Evolutionary conservation across 2,329 filamentous ascomycete genomes (phyloP).

Genomic region (Chrysoporthe cubensis): DNA sequence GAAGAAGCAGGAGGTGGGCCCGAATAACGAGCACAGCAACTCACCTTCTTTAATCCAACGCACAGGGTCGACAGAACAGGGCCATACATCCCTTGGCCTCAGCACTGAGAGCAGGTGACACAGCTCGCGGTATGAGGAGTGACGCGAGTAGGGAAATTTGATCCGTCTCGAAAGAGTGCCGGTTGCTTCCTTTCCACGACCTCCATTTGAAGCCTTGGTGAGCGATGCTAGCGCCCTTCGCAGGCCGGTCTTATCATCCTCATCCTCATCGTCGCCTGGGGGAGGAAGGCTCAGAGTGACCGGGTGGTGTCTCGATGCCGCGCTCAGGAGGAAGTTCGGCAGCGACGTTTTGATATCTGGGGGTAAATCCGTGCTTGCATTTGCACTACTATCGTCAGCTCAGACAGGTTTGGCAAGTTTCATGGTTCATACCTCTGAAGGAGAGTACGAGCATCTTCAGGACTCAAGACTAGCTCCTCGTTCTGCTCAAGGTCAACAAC

Average conservation of each 20-base stretch:
- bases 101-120: slow-evolving; percentile 71
- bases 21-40: neutral
- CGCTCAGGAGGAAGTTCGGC: slow-evolving; percentile 11
- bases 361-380: slow-evolving; percentile 9
- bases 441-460: slow-evolving; percentile 57
- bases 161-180: slow-evolving; percentile 47
- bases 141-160: slow-evolving; percentile 82
- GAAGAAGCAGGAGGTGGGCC: neutral
- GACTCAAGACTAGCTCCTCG: slow-evolving; percentile 63
- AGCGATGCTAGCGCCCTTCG: slow-evolving; percentile 19
- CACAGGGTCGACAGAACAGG: slow-evolving; percentile 72
- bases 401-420: too few species aligned
- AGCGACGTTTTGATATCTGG: slow-evolving; percentile 31
- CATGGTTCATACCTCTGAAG: slow-evolving; percentile 28
- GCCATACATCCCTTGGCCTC: slow-evolving; percentile 75
- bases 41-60: slow-evolving; percentile 63
- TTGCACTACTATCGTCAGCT: slow-evolving; percentile 1
- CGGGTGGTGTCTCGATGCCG: slow-evolving; percentile 10
- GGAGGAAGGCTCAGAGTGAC: slow-evolving; percentile 19
- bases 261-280: slow-evolving; percentile 33
- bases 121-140: slow-evolving; percentile 84
- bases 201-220: slow-evolving; percentile 5
- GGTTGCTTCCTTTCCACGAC: slow-evolving; percentile 24
- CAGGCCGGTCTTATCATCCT: slow-evolving; percentile 23
- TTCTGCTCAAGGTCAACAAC: slow-evolving; percentile 72